Evolutionary conservation across 75 land plant species (phyloP), one percentile per base, ranked within the genome.

Genomic region (Azolla pinnata): DNA sequence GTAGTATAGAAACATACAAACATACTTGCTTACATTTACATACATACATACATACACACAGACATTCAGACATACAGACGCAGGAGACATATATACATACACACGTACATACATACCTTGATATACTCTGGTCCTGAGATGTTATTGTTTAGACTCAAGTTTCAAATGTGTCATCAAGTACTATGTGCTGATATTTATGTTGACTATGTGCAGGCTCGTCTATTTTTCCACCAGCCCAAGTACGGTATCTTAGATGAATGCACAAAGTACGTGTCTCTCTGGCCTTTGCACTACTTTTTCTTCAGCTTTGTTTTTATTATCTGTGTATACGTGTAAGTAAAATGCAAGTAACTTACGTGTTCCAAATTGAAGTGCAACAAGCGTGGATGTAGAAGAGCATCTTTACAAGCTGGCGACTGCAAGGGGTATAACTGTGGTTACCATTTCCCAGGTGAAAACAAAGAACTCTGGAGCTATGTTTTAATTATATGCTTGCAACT

Each of bases 241-340:
- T 93, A 79, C 69, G 98, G 87, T 14, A 85, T 93, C 71, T 83
- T 93, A 23, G 98, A 93, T 63, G 98, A 93, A 51, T 93, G 98
- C 74, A 93, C 98, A 66, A 93, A 93, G 97, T 93, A 88, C 57
- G 88, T 57, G 4, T 58, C 30, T 19, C 44, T n/a, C 14, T 21
- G 24, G 24, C 1, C 14, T 60, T 1, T 0, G 7, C 14, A 7
- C 42, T 38, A 7, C 14, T 38, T 38, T 38, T 7, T 38, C 29
- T 52, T 49, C 29, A 4, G 26, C 26, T 25, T 16, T 52, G 20
- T 16, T 9, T 12, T 25, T 60, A 21, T 60, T 26, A 20, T 21
- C 23, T 23, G 26, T n/a, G n/a, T n/a, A n/a, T n/a, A n/a, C n/a
- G n/a, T n/a, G n/a, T n/a, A n/a, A n/a, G n/a, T n/a, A n/a, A 38